Conservation (phyloP, 495 filamentous ascomycete species). For the Lasiosphaeriaceae sp. region DNA sequence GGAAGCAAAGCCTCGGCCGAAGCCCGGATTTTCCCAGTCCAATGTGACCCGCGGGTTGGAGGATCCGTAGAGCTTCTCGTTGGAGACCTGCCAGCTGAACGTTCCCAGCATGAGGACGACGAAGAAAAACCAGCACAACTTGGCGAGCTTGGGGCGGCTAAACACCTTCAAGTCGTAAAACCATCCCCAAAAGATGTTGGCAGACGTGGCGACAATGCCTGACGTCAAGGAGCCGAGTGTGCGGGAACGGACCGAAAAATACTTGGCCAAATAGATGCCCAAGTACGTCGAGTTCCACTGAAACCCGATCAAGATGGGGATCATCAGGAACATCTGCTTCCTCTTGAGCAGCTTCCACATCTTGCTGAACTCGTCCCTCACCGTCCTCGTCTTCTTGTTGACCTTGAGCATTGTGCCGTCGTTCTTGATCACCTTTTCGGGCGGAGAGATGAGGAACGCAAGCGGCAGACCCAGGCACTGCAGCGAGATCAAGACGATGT, state of each 20-base stretch:
- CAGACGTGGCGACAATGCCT: slow-evolving; percentile 44
- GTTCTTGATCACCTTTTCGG: slow-evolving; percentile 50
- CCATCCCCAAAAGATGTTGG: slow-evolving; percentile 46
- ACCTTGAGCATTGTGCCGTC: slow-evolving; percentile 43
- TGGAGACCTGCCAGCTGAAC: slow-evolving; percentile 39
- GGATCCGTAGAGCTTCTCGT: slow-evolving; percentile 34
- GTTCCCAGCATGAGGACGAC: slow-evolving; percentile 28
- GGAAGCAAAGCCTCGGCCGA: slow-evolving; percentile 37
- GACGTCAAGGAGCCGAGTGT: slow-evolving; percentile 48
- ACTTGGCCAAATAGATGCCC: slow-evolving; percentile 57
- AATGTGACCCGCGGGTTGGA: slow-evolving; percentile 26
- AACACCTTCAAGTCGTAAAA: slow-evolving; percentile 41
- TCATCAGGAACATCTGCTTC: slow-evolving; percentile 48
- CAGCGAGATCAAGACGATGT: slow-evolving; percentile 51
- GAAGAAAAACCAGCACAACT: slow-evolving; percentile 31
- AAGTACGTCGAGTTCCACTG: slow-evolving; percentile 54
- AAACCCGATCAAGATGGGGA: slow-evolving; percentile 53
- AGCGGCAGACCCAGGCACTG: slow-evolving; percentile 52
- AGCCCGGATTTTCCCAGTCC: slow-evolving; percentile 38
- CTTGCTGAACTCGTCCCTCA: slow-evolving; percentile 42
- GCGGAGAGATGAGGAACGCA: slow-evolving; percentile 48
- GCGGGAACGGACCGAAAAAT: slow-evolving; percentile 54
- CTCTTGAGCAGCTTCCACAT: slow-evolving; percentile 44
- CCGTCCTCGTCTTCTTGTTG: slow-evolving; percentile 39
- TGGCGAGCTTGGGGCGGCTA: slow-evolving; percentile 30